These are phyloP conservation scores for Exophiala oligosperma DNA, from an alignment of 2,329 filamentous ascomycete species.

Conservation along the genomic window DNA sequence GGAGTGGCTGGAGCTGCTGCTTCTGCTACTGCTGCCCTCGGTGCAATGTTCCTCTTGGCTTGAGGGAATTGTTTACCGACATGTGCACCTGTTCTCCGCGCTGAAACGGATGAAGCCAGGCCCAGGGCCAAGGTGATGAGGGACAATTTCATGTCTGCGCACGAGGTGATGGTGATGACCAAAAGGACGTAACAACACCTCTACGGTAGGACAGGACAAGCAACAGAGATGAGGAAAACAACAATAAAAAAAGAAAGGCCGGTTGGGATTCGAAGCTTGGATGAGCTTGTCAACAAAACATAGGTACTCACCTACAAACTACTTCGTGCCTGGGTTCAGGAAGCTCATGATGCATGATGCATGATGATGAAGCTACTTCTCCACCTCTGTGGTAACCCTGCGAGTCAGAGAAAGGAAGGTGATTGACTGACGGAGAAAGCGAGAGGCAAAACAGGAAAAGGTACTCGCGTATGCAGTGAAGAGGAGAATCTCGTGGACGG, in stretches of 20 bases:
- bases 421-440: too few species aligned
- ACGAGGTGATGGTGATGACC: neutral
- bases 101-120: slow-evolving; percentile 17
- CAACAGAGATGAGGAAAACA: neutral
- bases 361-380: neutral
- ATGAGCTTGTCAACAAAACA: too few species aligned
- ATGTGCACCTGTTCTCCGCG: slow-evolving; percentile 25
- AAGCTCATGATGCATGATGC: too few species aligned
- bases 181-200: neutral
- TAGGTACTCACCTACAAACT: too few species aligned
- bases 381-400: neutral
- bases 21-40: neutral
- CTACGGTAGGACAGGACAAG: too few species aligned
- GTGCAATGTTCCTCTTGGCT: slow-evolving; percentile 13
- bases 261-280: too few species aligned
- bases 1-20: neutral
- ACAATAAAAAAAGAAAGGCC: neutral
- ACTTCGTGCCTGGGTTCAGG: too few species aligned
- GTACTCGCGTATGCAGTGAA: too few species aligned
- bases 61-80: slow-evolving; percentile 27
- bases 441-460: too few species aligned
- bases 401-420: neutral
- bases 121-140: slow-evolving; percentile 16
- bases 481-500: too few species aligned
- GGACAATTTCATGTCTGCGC: slow-evolving; percentile 23